These are phyloP conservation scores for Emydomyces testavorans DNA, from an alignment of 2,329 filamentous ascomycete genomes.

Conservation along the genomic window DNA sequence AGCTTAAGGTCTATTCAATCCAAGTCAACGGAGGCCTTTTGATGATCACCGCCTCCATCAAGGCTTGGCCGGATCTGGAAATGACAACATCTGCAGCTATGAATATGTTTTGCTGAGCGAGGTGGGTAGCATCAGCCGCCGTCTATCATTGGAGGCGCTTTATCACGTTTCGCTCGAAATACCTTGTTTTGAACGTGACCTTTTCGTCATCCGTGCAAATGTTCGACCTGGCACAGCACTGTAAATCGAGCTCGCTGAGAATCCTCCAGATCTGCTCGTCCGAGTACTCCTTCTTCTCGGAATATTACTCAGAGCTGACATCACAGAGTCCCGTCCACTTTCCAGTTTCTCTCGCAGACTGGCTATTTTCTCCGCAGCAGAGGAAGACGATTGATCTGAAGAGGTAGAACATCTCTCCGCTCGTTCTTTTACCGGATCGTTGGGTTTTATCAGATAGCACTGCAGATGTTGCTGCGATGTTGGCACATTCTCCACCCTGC, in stretches of 20 bases:
- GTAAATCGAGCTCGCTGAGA: constrained; percentile 1
- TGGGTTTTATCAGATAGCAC: constrained; percentile 1
- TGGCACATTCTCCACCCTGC: neutral
- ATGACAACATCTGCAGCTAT: neutral
- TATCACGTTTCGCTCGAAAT: neutral
- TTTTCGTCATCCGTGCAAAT: neutral
- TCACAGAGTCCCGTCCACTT: constrained; percentile 7
- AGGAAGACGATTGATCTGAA: constrained; percentile 3
- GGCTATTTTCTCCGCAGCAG: neutral
- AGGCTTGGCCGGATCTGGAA: neutral
- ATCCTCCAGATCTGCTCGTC: constrained; percentile 5
- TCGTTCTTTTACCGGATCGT: neutral
- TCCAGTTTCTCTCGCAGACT: neutral
- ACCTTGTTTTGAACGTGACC: neutral
- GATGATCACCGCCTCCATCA: neutral
- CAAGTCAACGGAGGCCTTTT: neutral
- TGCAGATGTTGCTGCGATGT: neutral
- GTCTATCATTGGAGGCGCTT: neutral
- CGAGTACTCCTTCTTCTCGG: neutral
- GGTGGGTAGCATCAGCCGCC: too few relatives aligned
- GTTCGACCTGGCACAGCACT: neutral
- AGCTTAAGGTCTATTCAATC: neutral
- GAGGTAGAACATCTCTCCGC: neutral
- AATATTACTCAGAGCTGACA: constrained; percentile 6
- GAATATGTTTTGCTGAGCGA: too few relatives aligned